Conservation (phyloP, 345 rosid genomes). For the Eucalyptus dawsonii region DNA sequence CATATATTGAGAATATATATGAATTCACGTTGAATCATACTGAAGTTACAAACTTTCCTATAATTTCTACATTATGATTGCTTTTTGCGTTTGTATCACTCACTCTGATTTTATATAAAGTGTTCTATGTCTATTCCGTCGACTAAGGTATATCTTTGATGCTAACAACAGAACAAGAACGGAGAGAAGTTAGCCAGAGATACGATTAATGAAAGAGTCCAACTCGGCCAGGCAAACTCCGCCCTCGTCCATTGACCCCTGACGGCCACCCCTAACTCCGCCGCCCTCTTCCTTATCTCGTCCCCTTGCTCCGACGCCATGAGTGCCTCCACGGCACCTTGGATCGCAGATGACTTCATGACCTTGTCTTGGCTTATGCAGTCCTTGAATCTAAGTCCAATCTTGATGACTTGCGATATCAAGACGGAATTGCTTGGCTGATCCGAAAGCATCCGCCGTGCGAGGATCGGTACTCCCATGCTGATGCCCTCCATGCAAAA, state of each 20-base stretch:
- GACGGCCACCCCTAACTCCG: not conserved
- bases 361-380: too few relatives aligned
- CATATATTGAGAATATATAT: not conserved
- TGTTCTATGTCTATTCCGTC: not conserved
- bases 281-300: not conserved
- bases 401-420: too few relatives aligned
- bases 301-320: too few relatives aligned
- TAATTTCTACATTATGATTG: not conserved
- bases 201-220: conserved; percentile 32
- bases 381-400: too few relatives aligned
- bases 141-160: too few relatives aligned
- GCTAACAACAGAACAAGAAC: not conserved
- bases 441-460: too few relatives aligned
- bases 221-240: conserved; percentile 25
- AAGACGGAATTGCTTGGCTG: too few relatives aligned
- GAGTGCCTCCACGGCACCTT: too few relatives aligned
- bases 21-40: not conserved
- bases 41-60: not conserved
- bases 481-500: too few relatives aligned
- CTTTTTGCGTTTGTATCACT: not conserved
- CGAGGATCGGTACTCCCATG: too few relatives aligned
- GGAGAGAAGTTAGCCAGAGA: conserved; percentile 10
- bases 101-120: not conserved
- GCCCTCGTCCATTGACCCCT: conserved; percentile 13
- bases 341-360: too few relatives aligned